Percentiles rank a stretch among this genome's conserved stretches.
phyloP scores from a whole-genome alignment of 495 filamentous ascomycete species.

The Penicillium fimorum region DNA sequence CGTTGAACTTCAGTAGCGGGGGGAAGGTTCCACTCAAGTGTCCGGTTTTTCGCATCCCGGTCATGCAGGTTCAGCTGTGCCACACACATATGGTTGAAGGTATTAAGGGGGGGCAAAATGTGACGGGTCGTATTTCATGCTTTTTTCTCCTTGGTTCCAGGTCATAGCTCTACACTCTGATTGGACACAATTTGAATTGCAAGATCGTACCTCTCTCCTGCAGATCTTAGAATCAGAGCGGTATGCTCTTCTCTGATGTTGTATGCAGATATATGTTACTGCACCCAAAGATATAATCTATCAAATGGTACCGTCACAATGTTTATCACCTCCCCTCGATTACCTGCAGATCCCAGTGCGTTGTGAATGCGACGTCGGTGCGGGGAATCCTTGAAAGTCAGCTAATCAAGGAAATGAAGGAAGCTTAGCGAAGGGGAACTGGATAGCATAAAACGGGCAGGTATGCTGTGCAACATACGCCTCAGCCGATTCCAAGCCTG shows the following conservation, averaged over 20 bases:
- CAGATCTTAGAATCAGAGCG: not conserved
- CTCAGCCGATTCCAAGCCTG: not conserved
- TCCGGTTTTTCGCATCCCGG: conserved; percentile 11
- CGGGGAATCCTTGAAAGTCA: conserved; percentile 17
- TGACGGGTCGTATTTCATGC: not conserved
- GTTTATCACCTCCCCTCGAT: conserved; percentile 18
- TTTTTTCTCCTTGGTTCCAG: not conserved
- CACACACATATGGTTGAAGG: not conserved
- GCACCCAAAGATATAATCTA: conserved; percentile 5
- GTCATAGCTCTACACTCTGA: not conserved
- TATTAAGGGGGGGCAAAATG: not conserved
- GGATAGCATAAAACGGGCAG: not conserved
- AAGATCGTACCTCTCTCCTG: not conserved
- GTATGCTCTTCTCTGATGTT: not conserved
- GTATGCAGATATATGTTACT: not conserved
- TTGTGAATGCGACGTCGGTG: conserved; percentile 17
- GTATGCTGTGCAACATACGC: not conserved
- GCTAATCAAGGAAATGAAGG: not conserved
- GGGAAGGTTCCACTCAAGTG: not conserved
- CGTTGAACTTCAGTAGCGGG: not conserved
- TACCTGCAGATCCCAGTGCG: conserved; percentile 10
- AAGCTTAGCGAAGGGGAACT: not conserved
- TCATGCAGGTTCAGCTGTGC: conserved; percentile 4
- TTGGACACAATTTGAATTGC: not conserved
- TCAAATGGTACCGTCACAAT: conserved; percentile 23